Percentiles rank a stretch among this genome's conserved stretches.
phyloP scores from a whole-genome alignment of 768 basidiomycete species.

The Russula dissimulans region DNA sequence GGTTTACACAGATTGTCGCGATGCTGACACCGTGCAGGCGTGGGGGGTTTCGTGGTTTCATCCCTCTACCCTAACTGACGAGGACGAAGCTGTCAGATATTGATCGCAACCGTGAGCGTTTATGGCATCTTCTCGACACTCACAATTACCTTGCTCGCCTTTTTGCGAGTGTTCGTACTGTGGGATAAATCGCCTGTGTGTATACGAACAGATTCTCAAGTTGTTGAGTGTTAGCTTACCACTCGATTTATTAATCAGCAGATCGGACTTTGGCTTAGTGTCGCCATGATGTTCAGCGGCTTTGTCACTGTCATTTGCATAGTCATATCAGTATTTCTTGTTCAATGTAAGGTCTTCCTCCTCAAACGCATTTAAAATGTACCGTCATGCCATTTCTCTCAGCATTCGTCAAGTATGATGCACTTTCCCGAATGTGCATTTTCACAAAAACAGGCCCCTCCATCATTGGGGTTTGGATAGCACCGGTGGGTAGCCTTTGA shows the following conservation, averaged over 20 bases:
- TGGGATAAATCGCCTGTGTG: conserved; percentile 30
- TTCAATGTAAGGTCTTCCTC: not conserved
- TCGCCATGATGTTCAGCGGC: conserved; percentile 24
- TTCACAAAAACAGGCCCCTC: conserved; percentile 18
- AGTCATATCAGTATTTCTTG: conserved; percentile 1
- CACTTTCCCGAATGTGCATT: conserved; percentile 24
- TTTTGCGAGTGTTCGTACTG: conserved; percentile 28
- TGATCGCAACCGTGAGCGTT: conserved; percentile 23
- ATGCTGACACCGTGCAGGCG: not conserved
- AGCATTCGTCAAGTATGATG: conserved; percentile 24
- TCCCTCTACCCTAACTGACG: not conserved
- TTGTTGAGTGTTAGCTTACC: not conserved
- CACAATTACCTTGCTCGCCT: conserved; percentile 27
- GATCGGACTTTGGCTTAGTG: conserved; percentile 22
- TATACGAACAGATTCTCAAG: not conserved
- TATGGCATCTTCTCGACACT: conserved; percentile 25
- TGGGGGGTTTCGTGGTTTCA: not conserved
- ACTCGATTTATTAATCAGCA: not conserved
- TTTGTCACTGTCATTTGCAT: conserved; percentile 21
- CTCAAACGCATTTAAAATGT: not conserved
- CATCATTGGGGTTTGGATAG: conserved; percentile 26
- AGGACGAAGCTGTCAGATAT: conserved; percentile 25
- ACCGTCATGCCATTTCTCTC: not conserved
- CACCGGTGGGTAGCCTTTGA: conserved; percentile 24
- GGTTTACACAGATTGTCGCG: not conserved